Evolutionary conservation across 495 filamentous ascomycete genomes (phyloP).

Genomic region (Talaromyces proteolyticus): DNA sequence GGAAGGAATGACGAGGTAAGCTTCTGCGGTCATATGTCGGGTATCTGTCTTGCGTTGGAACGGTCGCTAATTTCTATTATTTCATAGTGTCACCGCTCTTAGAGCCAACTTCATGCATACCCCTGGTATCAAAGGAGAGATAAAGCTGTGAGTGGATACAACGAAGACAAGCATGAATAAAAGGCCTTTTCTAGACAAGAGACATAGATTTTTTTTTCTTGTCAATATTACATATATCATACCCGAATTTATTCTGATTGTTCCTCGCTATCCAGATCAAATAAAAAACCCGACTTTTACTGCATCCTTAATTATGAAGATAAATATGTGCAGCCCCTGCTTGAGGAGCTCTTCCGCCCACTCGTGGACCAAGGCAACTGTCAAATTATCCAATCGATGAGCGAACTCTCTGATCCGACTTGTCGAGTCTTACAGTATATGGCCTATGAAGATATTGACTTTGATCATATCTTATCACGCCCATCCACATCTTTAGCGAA

Average conservation of each 20-base stretch:
- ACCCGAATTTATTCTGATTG: constrained; percentile 32
- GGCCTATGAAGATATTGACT: constrained; percentile 82
- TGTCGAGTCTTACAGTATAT: constrained; percentile 70
- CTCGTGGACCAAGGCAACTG: constrained; percentile 45
- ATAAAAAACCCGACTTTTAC: constrained; percentile 47
- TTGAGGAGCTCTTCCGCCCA: constrained; percentile 62
- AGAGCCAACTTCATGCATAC: constrained; percentile 89
- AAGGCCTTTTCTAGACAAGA: constrained; percentile 2
- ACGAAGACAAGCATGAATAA: constrained; percentile 11
- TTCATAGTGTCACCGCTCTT: constrained; percentile 76
- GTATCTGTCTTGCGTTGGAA: background rate
- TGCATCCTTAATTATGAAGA: constrained; percentile 81
- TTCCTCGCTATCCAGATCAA: constrained; percentile 30
- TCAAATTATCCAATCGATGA: constrained; percentile 38
- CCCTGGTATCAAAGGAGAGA: constrained; percentile 61
- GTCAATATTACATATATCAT: background rate
- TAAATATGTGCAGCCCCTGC: constrained; percentile 75
- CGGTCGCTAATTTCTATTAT: background rate
- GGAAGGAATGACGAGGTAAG: constrained; percentile 81
- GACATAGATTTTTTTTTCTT: constrained; percentile 7
- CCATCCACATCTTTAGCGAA: constrained; percentile 59
- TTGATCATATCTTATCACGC: constrained; percentile 60
- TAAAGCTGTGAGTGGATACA: constrained; percentile 79
- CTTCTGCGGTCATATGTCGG: constrained; percentile 8
- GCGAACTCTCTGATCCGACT: constrained; percentile 32